Evolutionary conservation across 2,329 filamentous ascomycete species (phyloP).

Genomic region (Alternaria solani): DNA sequence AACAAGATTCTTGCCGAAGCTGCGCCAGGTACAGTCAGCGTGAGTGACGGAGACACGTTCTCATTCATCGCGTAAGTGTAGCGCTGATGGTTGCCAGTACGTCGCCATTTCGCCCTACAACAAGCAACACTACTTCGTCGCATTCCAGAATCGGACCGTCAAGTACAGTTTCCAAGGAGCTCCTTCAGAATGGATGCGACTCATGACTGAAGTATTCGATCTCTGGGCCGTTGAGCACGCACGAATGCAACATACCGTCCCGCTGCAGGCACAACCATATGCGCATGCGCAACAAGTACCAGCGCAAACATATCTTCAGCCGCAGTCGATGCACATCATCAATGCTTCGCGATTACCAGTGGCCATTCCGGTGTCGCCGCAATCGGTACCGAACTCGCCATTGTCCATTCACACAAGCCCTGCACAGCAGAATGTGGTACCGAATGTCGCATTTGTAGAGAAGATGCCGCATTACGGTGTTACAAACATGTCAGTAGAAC

Average conservation of each 20-base stretch:
- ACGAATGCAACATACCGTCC: conserved; percentile 17
- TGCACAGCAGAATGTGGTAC: conserved; percentile 14
- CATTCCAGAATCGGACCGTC: conserved; percentile 42
- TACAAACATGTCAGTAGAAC: conserved; percentile 29
- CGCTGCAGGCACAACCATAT: conserved; percentile 8
- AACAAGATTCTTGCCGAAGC: conserved; percentile 40
- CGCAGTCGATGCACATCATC: conserved; percentile 13
- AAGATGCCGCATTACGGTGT: conserved; percentile 19
- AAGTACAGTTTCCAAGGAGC: conserved; percentile 46
- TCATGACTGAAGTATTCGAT: conserved; percentile 44
- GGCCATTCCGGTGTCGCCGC: conserved; percentile 20
- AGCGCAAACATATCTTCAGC: conserved; percentile 17
- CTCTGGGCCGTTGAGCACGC: conserved; percentile 40
- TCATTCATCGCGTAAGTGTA: not conserved
- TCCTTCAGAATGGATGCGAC: conserved; percentile 44
- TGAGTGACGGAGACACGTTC: conserved; percentile 24
- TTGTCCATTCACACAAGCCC: conserved; percentile 20
- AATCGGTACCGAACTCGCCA: conserved; percentile 24
- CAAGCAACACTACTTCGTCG: conserved; percentile 45
- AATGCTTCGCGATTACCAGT: conserved; percentile 4
- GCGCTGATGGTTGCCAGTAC: conserved; percentile 30
- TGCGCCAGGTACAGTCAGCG: conserved; percentile 37
- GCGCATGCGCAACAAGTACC: conserved; percentile 14
- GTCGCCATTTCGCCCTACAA: conserved; percentile 47
- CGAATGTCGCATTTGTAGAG: conserved; percentile 17